Base-by-base conservation (phyloP, 148 eudicot species). In the Heliosperma pusillum region DNA sequence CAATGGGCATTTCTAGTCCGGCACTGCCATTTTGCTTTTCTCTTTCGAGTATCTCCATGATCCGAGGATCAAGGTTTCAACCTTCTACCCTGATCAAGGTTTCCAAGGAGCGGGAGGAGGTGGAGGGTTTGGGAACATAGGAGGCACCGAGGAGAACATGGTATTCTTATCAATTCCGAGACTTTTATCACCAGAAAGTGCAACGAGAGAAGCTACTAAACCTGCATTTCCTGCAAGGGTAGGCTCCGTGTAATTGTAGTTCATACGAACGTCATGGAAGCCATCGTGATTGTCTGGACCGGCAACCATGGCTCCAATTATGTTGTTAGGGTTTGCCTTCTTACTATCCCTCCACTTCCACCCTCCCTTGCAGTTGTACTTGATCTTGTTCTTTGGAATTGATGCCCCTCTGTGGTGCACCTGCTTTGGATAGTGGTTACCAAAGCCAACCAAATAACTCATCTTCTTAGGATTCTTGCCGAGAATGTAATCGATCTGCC, bases 101-200 rank as follows among this genome's bases (percentile, higher is more conserved):
- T 85, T 89, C 97, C 97, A 92, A 5, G 97, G 93, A n/a, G 96
- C 96, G 6, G 97, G 97, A 55, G 97, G 96, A 0, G 97, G 97
- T 17, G 97, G 97, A 36, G 97, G 88, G 67, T 90, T 89, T 0
- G 97, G 97, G 82, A 86, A 92, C 96, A 92, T 83, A 1, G 97
- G 96, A 42, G 97, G 97, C 30, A 92, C 91, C 0, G 97, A 93
- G 0, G 97, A 90, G 83, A 92, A 92, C 47, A 92, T 90, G 17
- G 97, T 90, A 87, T 92, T 92, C 82, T 92, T 92, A 77, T 92
- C 97, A 15, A 92, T 85, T 52, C 85, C 86, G 0, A 63, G 68
- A 22, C 68, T 70, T 66, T 62, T 77, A 17, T 86, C 92, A 17
- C 97, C 97, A 2, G 98, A 90, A 17, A 93, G 85, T 71, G 96